Percentiles rank a stretch among this genome's conserved stretches.
phyloP scores from a whole-genome alignment of 208 protist species.

The Naegleria fowleri region DNA sequence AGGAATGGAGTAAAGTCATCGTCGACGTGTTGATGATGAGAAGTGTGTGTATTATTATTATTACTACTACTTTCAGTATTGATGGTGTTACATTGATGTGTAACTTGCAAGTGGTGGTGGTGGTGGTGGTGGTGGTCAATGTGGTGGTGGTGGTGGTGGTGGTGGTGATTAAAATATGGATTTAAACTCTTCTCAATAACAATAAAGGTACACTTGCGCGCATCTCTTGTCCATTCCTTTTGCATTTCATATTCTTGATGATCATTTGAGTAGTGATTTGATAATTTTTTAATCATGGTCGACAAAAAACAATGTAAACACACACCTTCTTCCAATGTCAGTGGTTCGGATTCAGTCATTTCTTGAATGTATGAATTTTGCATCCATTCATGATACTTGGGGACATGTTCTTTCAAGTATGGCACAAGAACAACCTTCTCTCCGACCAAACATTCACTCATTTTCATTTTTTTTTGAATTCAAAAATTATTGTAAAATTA shows the following conservation, averaged over 20 bases:
- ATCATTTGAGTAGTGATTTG: too few species aligned
- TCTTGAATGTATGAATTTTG: conserved; percentile 56
- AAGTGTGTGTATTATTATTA: too few species aligned
- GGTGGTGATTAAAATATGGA: neutral
- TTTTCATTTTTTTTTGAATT: too few species aligned
- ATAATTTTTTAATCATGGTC: too few species aligned
- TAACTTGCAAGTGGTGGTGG: too few species aligned
- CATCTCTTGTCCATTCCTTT: conserved; percentile 60
- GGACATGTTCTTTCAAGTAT: conserved; percentile 68
- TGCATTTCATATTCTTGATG: conserved; percentile 73
- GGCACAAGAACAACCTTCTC: conserved; percentile 64
- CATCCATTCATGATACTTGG: conserved; percentile 80
- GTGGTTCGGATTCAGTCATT: conserved; percentile 68
- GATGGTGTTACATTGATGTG: too few species aligned
- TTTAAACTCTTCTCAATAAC: conserved; percentile 48
- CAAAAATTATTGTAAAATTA: too few species aligned
- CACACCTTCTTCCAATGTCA: conserved; percentile 37
- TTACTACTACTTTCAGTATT: too few species aligned
- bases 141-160: too few species aligned
- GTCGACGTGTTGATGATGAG: too few species aligned
- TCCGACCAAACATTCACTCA: neutral
- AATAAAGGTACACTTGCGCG: conserved; percentile 82
- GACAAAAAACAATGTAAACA: conserved; percentile 59
- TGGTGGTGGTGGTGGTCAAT: too few species aligned
- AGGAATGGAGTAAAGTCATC: too few species aligned